These are phyloP conservation scores for Lanzia echinophila DNA, from an alignment of 2,329 filamentous ascomycete species.

Conservation along the genomic window DNA sequence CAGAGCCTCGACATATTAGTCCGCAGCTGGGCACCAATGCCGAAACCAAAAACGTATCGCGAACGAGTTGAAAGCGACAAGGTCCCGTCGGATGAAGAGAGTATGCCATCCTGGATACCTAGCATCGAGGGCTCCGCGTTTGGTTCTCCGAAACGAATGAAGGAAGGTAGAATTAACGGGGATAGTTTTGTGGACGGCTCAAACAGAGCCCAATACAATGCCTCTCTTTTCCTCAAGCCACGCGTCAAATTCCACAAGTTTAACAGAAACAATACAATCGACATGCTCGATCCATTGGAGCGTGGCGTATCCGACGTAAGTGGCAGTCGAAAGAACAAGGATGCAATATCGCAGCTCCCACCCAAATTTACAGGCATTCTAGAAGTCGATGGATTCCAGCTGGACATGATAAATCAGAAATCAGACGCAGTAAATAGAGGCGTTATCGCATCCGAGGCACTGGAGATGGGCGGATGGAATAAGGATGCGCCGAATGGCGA, in stretches of 20 bases:
- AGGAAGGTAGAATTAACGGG: constrained; percentile 12
- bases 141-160: constrained; percentile 6
- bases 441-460: constrained; percentile 7
- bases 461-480: constrained; percentile 13
- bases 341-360: neutral
- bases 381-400: constrained; percentile 11
- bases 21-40: constrained; percentile 18
- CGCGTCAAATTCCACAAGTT: neutral
- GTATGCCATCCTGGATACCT: constrained; percentile 17
- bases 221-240: constrained; percentile 3
- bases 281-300: neutral
- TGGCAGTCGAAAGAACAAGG: neutral
- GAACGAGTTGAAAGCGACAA: neutral
- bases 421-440: constrained; percentile 7
- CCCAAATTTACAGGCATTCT: constrained; percentile 8
- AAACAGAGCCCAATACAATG: constrained; percentile 12
- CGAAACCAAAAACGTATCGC: neutral
- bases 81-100: neutral
- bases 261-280: neutral
- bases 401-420: constrained; percentile 5
- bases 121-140: constrained; percentile 14
- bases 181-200: constrained; percentile 18
- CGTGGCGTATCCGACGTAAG: neutral
- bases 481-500: neutral
- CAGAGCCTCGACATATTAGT: constrained; percentile 20